phyloP scores from a whole-genome alignment of 2,329 filamentous ascomycete species.

The Penicillium verrucosum region DNA sequence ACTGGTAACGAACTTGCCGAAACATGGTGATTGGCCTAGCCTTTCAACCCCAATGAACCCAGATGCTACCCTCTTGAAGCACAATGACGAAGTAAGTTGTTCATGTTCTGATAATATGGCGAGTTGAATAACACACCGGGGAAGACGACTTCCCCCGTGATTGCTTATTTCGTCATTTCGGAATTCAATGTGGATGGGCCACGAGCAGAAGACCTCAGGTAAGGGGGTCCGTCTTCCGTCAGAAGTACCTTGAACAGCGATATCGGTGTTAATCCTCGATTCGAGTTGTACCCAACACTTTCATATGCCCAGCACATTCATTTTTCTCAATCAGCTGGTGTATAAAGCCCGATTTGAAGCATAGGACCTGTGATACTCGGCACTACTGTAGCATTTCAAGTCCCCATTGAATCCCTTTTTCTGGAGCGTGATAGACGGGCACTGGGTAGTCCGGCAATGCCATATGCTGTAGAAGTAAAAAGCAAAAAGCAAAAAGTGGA shows the following conservation, averaged over 20 bases:
- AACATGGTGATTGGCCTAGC: neutral
- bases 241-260: neutral
- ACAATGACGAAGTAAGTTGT: neutral
- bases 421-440: neutral
- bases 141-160: neutral
- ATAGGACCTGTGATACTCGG: neutral
- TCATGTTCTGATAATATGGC: neutral
- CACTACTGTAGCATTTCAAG: constrained; percentile 2
- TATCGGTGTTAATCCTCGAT: neutral
- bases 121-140: neutral
- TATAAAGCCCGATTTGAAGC: neutral
- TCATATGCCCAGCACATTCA: neutral
- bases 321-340: neutral
- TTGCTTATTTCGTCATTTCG: neutral
- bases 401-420: neutral
- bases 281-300: neutral
- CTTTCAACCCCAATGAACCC: neutral
- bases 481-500: neutral
- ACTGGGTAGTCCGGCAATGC: neutral
- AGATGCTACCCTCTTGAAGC: neutral
- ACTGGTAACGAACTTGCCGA: neutral
- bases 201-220: neutral
- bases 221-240: neutral
- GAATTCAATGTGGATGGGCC: neutral
- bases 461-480: neutral